A percentile compares a stretch with the other conserved stretches of the same genome.
Evolutionary conservation across 805 yeast species (phyloP).

Genomic region (Wickerhamomyces mucosus): DNA sequence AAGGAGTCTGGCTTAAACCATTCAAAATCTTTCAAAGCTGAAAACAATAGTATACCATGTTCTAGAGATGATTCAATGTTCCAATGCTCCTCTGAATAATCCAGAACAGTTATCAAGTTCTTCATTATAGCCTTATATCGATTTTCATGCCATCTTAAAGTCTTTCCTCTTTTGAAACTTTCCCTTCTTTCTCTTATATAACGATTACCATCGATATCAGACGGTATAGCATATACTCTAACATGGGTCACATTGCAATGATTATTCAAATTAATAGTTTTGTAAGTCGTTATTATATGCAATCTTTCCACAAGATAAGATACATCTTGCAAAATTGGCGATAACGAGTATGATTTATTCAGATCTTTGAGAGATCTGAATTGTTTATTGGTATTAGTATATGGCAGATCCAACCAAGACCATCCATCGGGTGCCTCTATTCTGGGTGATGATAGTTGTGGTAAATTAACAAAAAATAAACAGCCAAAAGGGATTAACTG

Average conservation of each 20-base stretch:
- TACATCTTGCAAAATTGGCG: constrained; percentile 26
- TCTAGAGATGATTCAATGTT: not conserved
- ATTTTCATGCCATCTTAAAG: constrained; percentile 25
- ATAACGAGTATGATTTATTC: constrained; percentile 9
- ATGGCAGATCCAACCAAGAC: constrained; percentile 48
- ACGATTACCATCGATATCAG: constrained; percentile 29
- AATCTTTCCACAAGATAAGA: constrained; percentile 32
- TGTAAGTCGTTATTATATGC: constrained; percentile 35
- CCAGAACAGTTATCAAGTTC: constrained; percentile 30
- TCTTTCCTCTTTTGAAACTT: constrained; percentile 22
- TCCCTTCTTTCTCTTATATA: constrained; percentile 27
- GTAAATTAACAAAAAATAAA: constrained; percentile 33
- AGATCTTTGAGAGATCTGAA: constrained; percentile 5
- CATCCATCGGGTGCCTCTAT: constrained; percentile 34
- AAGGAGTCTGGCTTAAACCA: constrained; percentile 11
- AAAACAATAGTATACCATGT: constrained; percentile 10
- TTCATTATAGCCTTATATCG: constrained; percentile 24
- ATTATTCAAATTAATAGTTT: constrained; percentile 6
- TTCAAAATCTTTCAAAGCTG: constrained; percentile 8
- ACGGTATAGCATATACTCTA: constrained; percentile 40
- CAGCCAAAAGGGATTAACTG: constrained; percentile 39
- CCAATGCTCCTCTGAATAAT: constrained; percentile 34
- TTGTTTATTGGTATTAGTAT: constrained; percentile 9
- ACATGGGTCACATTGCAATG: constrained; percentile 19
- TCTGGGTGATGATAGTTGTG: constrained; percentile 30